Percentiles rank a stretch among this genome's conserved stretches.
Evolutionary conservation across 2,329 filamentous ascomycete genomes (phyloP).

Genomic region (Thielaviopsis ethacetica): DNA sequence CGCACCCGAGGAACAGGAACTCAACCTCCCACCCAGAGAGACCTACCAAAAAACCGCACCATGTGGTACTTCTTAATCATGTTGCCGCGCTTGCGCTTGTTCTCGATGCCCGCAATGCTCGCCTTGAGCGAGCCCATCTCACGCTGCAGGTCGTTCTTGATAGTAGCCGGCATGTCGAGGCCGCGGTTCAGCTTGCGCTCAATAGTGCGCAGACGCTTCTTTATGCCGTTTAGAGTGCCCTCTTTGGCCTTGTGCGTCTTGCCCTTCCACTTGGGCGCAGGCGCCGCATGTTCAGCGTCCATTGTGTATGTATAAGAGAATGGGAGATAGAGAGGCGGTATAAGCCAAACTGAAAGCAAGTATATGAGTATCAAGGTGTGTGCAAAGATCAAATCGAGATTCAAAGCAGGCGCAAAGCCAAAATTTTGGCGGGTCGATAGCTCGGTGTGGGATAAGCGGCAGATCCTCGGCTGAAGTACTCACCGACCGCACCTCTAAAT

Average conservation of each 20-base stretch:
- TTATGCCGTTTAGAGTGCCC: conserved; percentile 42
- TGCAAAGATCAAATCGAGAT: too few species aligned
- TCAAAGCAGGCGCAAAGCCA: conserved; percentile 8
- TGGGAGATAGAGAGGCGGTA: neutral
- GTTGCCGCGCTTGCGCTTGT: conserved; percentile 44
- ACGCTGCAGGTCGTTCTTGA: conserved; percentile 52
- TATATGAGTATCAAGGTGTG: neutral
- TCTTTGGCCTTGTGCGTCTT: conserved; percentile 29
- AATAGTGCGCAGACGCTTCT: conserved; percentile 55
- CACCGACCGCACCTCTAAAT: neutral
- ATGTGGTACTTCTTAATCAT: conserved; percentile 73
- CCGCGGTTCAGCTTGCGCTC: conserved; percentile 46
- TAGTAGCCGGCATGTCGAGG: conserved; percentile 48
- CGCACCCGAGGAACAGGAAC: neutral
- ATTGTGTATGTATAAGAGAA: neutral
- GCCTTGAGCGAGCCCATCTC: conserved; percentile 51
- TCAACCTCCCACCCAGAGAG: neutral
- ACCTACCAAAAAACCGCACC: conserved; percentile 65
- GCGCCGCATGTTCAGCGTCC: neutral
- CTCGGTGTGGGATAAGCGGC: conserved; percentile 5
- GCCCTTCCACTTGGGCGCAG: conserved; percentile 19
- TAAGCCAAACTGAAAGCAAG: neutral
- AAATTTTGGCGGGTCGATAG: conserved; percentile 11
- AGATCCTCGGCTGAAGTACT: conserved; percentile 1
- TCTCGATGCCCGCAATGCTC: conserved; percentile 42